Percentiles rank a stretch among this genome's conserved stretches.
Conservation (phyloP, 164 flowering plant species). For the Kingdonia uniflora region DNA sequence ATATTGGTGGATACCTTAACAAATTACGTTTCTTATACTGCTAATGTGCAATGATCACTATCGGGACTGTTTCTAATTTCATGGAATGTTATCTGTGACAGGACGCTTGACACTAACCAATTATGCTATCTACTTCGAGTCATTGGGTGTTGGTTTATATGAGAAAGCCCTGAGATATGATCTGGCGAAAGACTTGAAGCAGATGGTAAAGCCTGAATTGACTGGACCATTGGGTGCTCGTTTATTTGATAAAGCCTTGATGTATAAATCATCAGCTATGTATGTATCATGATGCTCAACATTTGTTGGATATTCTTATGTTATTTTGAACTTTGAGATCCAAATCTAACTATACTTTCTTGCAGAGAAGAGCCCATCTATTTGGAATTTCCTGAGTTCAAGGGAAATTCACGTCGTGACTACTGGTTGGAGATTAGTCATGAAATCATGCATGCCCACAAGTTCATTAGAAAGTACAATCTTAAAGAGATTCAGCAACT, state of each 20-base stretch:
- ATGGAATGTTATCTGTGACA: slow-evolving; percentile 18
- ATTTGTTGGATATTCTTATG: slow-evolving; percentile 3
- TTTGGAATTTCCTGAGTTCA: slow-evolving; percentile 84
- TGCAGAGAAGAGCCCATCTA: slow-evolving; percentile 67
- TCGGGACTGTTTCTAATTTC: background rate
- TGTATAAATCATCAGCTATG: slow-evolving; percentile 70
- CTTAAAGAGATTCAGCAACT: slow-evolving; percentile 38
- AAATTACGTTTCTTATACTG: background rate
- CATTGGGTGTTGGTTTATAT: slow-evolving; percentile 68
- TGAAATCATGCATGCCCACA: slow-evolving; percentile 65
- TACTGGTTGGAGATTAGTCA: slow-evolving; percentile 79
- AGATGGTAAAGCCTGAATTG: slow-evolving; percentile 73
- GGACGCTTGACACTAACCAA: slow-evolving; percentile 78
- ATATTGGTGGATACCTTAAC: background rate
- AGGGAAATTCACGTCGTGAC: slow-evolving; percentile 73
- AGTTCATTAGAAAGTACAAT: slow-evolving; percentile 44
- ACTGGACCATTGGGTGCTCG: slow-evolving; percentile 94
- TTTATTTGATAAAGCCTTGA: slow-evolving; percentile 80
- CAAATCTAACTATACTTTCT: slow-evolving; percentile 9
- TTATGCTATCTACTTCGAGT: slow-evolving; percentile 74
- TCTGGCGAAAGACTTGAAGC: slow-evolving; percentile 60
- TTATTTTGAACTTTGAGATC: slow-evolving; percentile 3
- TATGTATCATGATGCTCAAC: slow-evolving; percentile 26
- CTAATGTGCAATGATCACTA: background rate
- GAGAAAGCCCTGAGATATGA: slow-evolving; percentile 81